Evolutionary conservation across 176 grass and related monocot genomes (phyloP).

Genomic region (Pharus latifolius): DNA sequence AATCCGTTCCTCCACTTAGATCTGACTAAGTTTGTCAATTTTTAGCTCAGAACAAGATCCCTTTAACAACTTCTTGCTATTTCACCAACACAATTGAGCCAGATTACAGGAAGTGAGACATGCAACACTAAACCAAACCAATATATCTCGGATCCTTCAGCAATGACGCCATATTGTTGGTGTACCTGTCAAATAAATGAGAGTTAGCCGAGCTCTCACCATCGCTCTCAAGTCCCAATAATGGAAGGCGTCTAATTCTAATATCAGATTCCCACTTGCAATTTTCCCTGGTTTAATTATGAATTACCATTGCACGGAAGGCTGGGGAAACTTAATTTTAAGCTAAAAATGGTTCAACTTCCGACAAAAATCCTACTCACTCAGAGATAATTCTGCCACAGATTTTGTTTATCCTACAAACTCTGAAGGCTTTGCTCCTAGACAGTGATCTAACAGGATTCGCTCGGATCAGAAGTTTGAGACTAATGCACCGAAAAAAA

Average conservation of each 20-base stretch:
- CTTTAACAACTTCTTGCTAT: background rate
- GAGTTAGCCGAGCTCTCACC: slow-evolving; percentile 25
- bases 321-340: background rate
- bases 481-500: background rate
- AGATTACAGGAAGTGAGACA: background rate
- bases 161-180: slow-evolving; percentile 17
- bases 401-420: background rate
- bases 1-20: background rate
- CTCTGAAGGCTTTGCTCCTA: too few species aligned
- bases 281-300: too few species aligned
- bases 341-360: background rate
- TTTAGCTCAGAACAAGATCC: background rate
- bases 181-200: slow-evolving; percentile 32
- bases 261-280: background rate
- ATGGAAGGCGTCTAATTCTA: slow-evolving; percentile 12
- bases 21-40: too few species aligned
- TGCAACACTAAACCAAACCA: slow-evolving; percentile 5
- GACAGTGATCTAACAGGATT: background rate
- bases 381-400: background rate
- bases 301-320: background rate
- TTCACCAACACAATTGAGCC: background rate
- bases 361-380: background rate
- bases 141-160: background rate
- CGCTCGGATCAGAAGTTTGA: background rate
- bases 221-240: slow-evolving; percentile 21